Evolutionary conservation across 2,329 filamentous ascomycete genomes (phyloP).

Genomic region (Diaporthe velutina): DNA sequence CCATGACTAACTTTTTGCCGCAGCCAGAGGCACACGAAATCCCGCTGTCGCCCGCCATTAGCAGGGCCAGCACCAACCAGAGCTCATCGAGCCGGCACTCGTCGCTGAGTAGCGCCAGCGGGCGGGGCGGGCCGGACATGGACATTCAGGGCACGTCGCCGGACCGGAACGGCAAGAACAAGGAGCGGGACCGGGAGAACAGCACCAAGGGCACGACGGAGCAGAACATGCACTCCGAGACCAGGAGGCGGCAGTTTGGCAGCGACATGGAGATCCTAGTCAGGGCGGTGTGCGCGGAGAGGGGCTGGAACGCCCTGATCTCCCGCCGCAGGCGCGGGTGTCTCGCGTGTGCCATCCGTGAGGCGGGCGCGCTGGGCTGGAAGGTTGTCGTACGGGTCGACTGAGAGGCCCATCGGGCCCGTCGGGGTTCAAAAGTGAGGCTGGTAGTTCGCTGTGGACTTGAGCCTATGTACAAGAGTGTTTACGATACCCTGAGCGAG

Average conservation of each 20-base stretch:
- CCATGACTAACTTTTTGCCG: conserved; percentile 67
- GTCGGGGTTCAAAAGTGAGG: background rate
- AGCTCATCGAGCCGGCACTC: conserved; percentile 39
- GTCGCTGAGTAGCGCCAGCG: conserved; percentile 35
- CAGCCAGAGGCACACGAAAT: conserved; percentile 58
- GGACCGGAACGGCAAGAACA: conserved; percentile 48
- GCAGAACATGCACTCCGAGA: conserved; percentile 68
- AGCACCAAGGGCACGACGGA: conserved; percentile 50
- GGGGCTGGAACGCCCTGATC: conserved; percentile 80
- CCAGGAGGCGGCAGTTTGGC: conserved; percentile 68
- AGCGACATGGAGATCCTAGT: conserved; percentile 79
- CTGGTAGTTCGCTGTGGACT: background rate
- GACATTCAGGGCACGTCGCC: conserved; percentile 3
- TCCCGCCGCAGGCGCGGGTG: conserved; percentile 77
- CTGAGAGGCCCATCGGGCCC: conserved; percentile 45
- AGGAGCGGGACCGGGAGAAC: conserved; percentile 46
- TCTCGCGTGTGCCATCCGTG: conserved; percentile 79
- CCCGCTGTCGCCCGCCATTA: conserved; percentile 62
- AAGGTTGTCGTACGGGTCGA: conserved; percentile 75
- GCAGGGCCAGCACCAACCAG: conserved; percentile 47
- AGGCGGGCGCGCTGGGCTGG: conserved; percentile 79
- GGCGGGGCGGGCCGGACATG: conserved; percentile 20
- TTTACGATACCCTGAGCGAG: conserved; percentile 38
- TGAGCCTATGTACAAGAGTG: conserved; percentile 14
- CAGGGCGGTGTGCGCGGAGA: conserved; percentile 79